Evolutionary conservation across 139 green algal genomes (phyloP).

Genomic region (Bryopsis sp.): DNA sequence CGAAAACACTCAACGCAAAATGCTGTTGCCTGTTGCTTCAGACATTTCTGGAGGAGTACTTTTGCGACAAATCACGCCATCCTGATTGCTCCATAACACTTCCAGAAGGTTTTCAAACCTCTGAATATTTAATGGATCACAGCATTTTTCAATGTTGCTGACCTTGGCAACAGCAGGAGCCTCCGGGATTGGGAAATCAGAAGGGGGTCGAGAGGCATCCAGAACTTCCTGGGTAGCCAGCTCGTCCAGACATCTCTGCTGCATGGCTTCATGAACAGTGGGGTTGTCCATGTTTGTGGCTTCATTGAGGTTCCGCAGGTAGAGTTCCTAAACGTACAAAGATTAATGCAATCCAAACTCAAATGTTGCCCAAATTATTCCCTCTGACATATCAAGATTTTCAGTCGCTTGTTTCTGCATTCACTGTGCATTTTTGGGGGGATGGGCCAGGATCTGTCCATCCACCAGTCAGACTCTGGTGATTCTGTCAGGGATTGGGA

Average conservation of each 20-base stretch:
- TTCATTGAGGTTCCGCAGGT: not conserved
- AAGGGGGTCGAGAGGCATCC: not conserved
- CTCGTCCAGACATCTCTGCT: not conserved
- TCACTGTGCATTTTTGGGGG: no score
- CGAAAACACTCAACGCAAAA: not conserved
- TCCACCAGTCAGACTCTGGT: no score
- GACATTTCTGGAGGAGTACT: not conserved
- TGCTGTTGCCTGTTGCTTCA: not conserved
- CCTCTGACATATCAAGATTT: not conserved
- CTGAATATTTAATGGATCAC: not conserved
- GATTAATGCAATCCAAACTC: not conserved
- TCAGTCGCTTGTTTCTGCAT: no score
- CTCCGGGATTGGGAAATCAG: not conserved
- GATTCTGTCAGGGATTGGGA: no score
- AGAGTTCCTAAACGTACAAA: not conserved
- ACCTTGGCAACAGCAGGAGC: not conserved
- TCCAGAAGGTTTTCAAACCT: not conserved
- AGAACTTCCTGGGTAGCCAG: not conserved
- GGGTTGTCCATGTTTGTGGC: not conserved
- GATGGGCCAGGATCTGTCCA: no score
- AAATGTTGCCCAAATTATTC: not conserved
- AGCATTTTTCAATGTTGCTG: not conserved
- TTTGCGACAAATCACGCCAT: not conserved
- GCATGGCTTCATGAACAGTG: not conserved
- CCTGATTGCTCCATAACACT: not conserved